Evolutionary conservation across 768 basidiomycete species (phyloP), one percentile per base, ranked within the genome.

Genomic region (Sutorius australiensis): DNA sequence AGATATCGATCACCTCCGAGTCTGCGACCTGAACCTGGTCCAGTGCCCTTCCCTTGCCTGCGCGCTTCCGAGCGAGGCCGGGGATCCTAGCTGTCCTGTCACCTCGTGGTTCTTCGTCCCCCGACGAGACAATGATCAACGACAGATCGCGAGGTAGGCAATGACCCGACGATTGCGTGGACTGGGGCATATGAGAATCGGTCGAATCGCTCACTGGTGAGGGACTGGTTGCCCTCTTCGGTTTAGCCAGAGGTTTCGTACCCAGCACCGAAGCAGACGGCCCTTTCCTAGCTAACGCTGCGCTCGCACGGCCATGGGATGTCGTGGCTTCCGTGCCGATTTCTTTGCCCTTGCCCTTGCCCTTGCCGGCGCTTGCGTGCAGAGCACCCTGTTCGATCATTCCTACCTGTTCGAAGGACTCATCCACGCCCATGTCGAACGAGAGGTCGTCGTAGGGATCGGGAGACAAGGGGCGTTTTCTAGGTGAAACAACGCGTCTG

Each of bases 1-100:
- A 82, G 37, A 89, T 70, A 51, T 83, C 80, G 59, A 89, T 82
- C 28, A 88, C 72, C 24, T 82, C 80, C 16, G 67, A 69, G 24
- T 68, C 62, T 11, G 57, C 17, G 58, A 32, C 77, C 69, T 59
- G 73, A 64, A 66, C 59, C 24, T 59, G 21, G 57, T 33, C 78
- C 70, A 58, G 71, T 64, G 16, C 32, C 38, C 27, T 54, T 42
- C 28, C 7, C 17, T 52, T 58, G 11, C 38, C 43, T 37, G 21
- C 24, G 24, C 28, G 59, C 52, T 58, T 52, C 50, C 50, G 51
- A 47, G 42, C 42, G 37, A 42, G 46, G 21, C 53, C 1, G n/a
- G 51, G 49, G 12, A 53, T 50, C 36, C 14, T 48, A 0, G 17
- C 41, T 8, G 5, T 24, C 14, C 39, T 9, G 5, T 19, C 14